Base-by-base conservation (phyloP, 306 rosid species). In the Pyrus communis region DNA sequence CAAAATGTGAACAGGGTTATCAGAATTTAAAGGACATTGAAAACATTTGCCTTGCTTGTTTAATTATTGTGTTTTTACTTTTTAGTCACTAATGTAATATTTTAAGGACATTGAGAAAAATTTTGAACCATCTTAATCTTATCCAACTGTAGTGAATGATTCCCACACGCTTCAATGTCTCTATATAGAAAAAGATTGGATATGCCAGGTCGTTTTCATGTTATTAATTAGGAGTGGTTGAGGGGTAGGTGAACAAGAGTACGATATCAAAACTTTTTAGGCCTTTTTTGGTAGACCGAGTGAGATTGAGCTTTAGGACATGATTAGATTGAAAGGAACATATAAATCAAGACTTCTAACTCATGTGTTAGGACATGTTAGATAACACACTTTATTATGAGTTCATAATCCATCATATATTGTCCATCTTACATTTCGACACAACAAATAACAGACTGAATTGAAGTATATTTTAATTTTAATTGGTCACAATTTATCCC, bases 161-260 rank as follows among this genome's bases (percentile, higher is more conserved):
- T 51, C 42, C 65, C 70, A 33, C 75, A 31, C 57, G 67, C 60
- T 35, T n/a, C 60, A 11, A 59, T 2, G 82, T 82, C 76, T 25
- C 58, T 14, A 3, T 54, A 49, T 64, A 12, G 68, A 52, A 69
- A 64, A 69, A 43, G 54, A 74, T 69, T 35, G 42, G 75, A 70
- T 21, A 23, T 64, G 70, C 46, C 18, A 12, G 28, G 40, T 78
- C 9, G 64, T 30, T 74, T 69, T 74, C 82, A 14, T 40, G 30
- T 14, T 21, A 75, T 78, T 42, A 68, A 82, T 55, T 46, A 10
- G 68, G 45, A 10, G 77, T 63, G 21, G 42, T 69, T 69, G 69
- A 69, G 70, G 63, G 74, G 76, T 75, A 31, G 83, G 80, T 78
- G 77, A 59, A 61, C 79, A 45, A 67, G 49, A 59, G 25, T 38